Conservation (phyloP, 345 rosid genomes). For the Dipteronia dyeriana region DNA sequence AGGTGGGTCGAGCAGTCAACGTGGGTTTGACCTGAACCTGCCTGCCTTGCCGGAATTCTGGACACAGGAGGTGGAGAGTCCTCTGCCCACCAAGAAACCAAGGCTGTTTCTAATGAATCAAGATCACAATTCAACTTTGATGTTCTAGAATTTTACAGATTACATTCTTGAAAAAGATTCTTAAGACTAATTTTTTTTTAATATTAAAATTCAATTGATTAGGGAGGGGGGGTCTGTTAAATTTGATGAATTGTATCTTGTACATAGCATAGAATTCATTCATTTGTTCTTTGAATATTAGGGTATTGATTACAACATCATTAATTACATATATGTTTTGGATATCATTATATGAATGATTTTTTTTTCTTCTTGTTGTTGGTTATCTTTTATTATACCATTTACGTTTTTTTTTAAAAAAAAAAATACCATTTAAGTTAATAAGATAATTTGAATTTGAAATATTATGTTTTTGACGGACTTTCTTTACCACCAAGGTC, state of each 20-base stretch:
- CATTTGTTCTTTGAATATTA: constrained; percentile 14
- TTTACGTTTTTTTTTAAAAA: too few species aligned
- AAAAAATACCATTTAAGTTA: too few species aligned
- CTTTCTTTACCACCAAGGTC: too few species aligned
- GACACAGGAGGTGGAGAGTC: constrained; percentile 65
- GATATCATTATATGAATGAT: constrained; percentile 12
- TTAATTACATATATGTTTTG: background rate
- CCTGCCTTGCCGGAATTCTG: constrained; percentile 75
- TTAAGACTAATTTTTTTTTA: background rate
- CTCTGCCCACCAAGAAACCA: constrained; percentile 69
- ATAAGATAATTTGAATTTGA: too few species aligned
- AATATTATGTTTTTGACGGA: too few species aligned
- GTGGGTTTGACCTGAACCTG: constrained; percentile 77
- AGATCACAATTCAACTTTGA: background rate
- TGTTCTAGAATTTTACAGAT: background rate
- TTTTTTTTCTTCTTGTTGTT: background rate
- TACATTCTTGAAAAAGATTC: background rate
- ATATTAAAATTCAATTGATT: background rate
- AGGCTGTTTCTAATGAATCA: constrained; percentile 35
- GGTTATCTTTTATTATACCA: too few species aligned
- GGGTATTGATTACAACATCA: background rate
- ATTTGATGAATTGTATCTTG: constrained; percentile 29
- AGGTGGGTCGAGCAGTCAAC: constrained; percentile 39
- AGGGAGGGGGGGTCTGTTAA: background rate
- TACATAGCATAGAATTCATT: constrained; percentile 38